phyloP scores from a whole-genome alignment of 371 early-diverging fungal species.

The Sporodiniella umbellata region DNA sequence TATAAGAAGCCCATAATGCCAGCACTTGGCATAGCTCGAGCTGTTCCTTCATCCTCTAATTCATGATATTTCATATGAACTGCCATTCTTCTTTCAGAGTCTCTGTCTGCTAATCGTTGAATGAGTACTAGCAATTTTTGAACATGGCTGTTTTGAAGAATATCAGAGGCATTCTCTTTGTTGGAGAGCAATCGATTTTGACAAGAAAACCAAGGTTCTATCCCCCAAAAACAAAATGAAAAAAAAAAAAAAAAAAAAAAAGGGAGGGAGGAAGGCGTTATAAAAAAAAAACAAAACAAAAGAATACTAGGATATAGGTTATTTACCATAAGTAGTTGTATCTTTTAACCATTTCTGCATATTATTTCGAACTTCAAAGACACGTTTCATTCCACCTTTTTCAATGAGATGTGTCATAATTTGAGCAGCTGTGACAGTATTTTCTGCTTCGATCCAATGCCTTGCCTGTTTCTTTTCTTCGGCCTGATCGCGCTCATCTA shows the following conservation, averaged over 20 bases:
- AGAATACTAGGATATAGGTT: too few species aligned
- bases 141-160: constrained; percentile 28
- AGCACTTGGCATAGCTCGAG: constrained; percentile 52
- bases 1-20: constrained; percentile 46
- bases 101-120: constrained; percentile 38
- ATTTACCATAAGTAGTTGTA: constrained; percentile 1
- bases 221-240: too few species aligned
- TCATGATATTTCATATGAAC: constrained; percentile 53
- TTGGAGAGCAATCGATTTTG: constrained; percentile 4
- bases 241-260: too few species aligned
- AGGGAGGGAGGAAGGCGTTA: too few species aligned
- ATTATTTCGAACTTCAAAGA: constrained; percentile 34
- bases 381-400: constrained; percentile 31
- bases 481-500: constrained; percentile 19
- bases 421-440: constrained; percentile 31
- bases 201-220: constrained; percentile 15
- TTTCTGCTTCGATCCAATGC: constrained; percentile 7
- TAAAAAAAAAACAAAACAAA: too few species aligned
- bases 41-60: constrained; percentile 53
- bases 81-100: constrained; percentile 37
- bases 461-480: constrained; percentile 3
- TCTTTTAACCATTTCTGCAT: too few species aligned
- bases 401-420: constrained; percentile 41
- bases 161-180: neutral
- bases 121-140: constrained; percentile 32